phyloP scores from a whole-genome alignment of 2,329 filamentous ascomycete genomes.

The Ploettnerulaceae sp. region DNA sequence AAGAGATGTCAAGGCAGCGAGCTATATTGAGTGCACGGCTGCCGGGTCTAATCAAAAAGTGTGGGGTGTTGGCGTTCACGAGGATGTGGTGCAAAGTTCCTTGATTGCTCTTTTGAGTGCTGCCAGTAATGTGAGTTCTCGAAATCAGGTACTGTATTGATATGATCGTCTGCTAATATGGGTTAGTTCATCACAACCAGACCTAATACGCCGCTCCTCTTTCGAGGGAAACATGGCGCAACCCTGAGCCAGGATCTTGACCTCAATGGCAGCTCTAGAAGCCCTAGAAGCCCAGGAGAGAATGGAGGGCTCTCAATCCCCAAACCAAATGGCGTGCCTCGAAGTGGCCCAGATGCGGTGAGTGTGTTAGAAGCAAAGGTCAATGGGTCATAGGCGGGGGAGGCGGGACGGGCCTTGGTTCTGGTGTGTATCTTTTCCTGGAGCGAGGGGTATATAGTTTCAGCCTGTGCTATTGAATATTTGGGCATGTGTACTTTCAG shows the following conservation, averaged over 20 bases:
- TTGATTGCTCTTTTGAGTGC: slow-evolving; percentile 81
- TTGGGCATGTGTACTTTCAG: slow-evolving; percentile 2
- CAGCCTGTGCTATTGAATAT: slow-evolving; percentile 14
- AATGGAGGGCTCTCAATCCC: slow-evolving; percentile 26
- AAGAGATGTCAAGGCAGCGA: slow-evolving; percentile 83
- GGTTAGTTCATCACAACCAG: slow-evolving; percentile 66
- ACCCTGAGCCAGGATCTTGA: slow-evolving; percentile 39
- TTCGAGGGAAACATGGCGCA: slow-evolving; percentile 50
- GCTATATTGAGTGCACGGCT: slow-evolving; percentile 85
- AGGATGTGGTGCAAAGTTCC: slow-evolving; percentile 87
- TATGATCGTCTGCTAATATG: slow-evolving; percentile 11
- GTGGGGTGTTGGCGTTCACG: slow-evolving; percentile 89
- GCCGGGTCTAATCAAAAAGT: slow-evolving; percentile 64
- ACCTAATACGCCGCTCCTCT: slow-evolving; percentile 62
- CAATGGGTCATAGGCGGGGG: slow-evolving; percentile 32
- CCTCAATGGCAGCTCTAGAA: slow-evolving; percentile 26
- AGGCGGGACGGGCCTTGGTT: slow-evolving; percentile 16
- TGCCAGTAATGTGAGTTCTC: slow-evolving; percentile 70
- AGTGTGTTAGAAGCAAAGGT: slow-evolving; percentile 39
- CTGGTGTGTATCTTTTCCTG: slow-evolving; percentile 4
- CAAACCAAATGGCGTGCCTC: slow-evolving; percentile 24
- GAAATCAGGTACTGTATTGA: not conserved
- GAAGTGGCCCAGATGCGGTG: slow-evolving; percentile 33
- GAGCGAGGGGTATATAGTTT: slow-evolving; percentile 21
- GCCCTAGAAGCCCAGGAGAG: slow-evolving; percentile 17